A percentile compares a stretch with the other conserved stretches of the same genome.
Conservation (phyloP, 208 protist species). For the Crithidia expoeki region DNA sequence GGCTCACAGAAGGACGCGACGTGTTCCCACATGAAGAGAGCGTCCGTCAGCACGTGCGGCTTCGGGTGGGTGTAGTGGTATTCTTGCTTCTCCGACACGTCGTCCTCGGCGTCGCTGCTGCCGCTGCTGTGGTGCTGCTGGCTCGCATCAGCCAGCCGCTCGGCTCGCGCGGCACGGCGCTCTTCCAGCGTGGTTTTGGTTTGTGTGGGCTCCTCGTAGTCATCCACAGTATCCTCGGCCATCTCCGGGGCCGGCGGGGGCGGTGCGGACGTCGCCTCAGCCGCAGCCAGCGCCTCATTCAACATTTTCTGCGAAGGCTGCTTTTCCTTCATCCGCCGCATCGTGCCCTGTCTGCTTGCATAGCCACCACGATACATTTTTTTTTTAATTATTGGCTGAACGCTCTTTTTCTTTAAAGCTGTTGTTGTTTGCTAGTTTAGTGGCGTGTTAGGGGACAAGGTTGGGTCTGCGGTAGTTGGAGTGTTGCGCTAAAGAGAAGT, state of each 20-base stretch:
- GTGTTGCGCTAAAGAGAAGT: neutral
- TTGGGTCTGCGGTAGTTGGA: neutral
- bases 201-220: conserved; percentile 4
- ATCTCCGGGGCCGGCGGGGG: neutral
- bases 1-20: conserved; percentile 67
- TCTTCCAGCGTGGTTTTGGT: conserved; percentile 8
- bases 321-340: conserved; percentile 17
- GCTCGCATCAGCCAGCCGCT: neutral
- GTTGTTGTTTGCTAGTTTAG: neutral
- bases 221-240: neutral
- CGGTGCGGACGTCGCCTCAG: neutral
- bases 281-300: conserved; percentile 11
- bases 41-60: conserved; percentile 33
- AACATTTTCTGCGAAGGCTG: conserved; percentile 16
- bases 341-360: conserved; percentile 5
- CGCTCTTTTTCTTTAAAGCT: too few relatives aligned
- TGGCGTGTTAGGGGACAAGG: neutral
- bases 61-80: conserved; percentile 52
- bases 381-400: too few relatives aligned
- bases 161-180: neutral
- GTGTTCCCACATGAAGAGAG: conserved; percentile 76
- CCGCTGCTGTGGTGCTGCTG: conserved; percentile 6
- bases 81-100: conserved; percentile 6
- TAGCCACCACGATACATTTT: conserved; percentile 11
- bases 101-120: neutral